Conservation (phyloP, 2,329 filamentous ascomycete species). For the Camptophora hylomeconis region DNA sequence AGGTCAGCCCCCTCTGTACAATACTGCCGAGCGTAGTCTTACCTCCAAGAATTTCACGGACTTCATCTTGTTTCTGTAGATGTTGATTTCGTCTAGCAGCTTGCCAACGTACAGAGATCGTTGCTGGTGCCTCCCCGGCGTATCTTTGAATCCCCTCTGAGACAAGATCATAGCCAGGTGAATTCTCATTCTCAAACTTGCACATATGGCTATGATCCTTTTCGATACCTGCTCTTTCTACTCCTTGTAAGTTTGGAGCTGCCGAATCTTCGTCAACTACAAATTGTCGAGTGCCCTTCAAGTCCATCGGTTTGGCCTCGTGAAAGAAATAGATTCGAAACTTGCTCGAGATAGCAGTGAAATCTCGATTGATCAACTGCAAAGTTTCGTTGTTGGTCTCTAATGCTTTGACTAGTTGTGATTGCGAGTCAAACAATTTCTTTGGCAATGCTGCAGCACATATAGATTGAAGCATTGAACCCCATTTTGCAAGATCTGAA, state of each 20-base stretch:
- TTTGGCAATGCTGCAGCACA: constrained; percentile 51
- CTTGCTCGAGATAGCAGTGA: constrained; percentile 56
- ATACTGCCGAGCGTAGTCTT: too few species aligned
- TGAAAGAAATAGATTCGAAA: constrained; percentile 68
- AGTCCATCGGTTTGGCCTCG: constrained; percentile 57
- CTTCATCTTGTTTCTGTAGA: constrained; percentile 24
- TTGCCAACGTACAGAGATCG: constrained; percentile 46
- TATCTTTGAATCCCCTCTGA: constrained; percentile 34
- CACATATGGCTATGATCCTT: constrained; percentile 60
- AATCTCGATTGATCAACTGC: constrained; percentile 60
- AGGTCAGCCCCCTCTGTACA: too few species aligned
- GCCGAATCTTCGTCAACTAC: constrained; percentile 61
- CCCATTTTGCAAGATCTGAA: constrained; percentile 56
- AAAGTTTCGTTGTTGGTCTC: constrained; percentile 61
- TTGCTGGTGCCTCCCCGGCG: constrained; percentile 38
- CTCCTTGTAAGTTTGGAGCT: constrained; percentile 54
- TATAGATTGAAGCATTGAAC: constrained; percentile 53
- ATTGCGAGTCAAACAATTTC: constrained; percentile 54
- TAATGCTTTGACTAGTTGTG: constrained; percentile 56
- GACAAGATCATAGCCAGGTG: constrained; percentile 51
- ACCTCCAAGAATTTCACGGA: constrained; percentile 26
- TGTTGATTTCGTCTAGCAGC: constrained; percentile 37
- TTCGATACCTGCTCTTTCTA: constrained; percentile 62
- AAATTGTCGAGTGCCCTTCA: constrained; percentile 49
- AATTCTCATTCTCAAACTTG: constrained; percentile 52